Evolutionary conservation across 208 protist species (phyloP).

Genomic region (Borovskyia barvae): DNA sequence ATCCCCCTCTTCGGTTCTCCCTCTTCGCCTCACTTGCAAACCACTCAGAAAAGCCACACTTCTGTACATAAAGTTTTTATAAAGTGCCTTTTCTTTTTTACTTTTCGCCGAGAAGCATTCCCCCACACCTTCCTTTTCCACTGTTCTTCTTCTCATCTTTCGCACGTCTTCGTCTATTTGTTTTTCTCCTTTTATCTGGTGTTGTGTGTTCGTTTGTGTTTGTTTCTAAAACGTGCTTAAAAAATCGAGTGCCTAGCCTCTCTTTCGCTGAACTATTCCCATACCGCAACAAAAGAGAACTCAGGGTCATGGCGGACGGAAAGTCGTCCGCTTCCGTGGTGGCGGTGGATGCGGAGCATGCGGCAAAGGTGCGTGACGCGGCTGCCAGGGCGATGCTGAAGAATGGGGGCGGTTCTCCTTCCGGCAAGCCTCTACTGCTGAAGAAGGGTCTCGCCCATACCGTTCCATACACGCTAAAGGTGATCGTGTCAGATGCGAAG

Average conservation of each 20-base stretch:
- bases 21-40: conserved; percentile 4
- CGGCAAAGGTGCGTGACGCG: conserved; percentile 56
- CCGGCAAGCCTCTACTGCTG: conserved; percentile 28
- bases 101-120: not conserved
- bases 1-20: not conserved
- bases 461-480: conserved; percentile 66
- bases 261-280: not conserved
- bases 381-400: conserved; percentile 52
- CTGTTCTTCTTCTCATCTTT: not conserved
- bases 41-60: conserved; percentile 2
- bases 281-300: conserved; percentile 1
- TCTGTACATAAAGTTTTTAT: conserved; percentile 3
- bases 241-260: not conserved
- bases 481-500: conserved; percentile 34
- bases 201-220: not conserved
- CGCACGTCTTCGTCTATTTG: not conserved
- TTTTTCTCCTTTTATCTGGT: conserved; percentile 1
- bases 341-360: conserved; percentile 39
- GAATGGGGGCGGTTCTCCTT: conserved; percentile 24
- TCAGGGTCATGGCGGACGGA: conserved; percentile 48
- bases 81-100: not conserved
- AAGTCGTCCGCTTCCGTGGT: conserved; percentile 55
- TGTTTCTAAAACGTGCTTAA: not conserved
- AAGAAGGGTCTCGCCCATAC: conserved; percentile 58
- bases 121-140: not conserved